Base-by-base conservation (phyloP, 1,139 yeast genomes). In the Geotrichum aggregatum region DNA sequence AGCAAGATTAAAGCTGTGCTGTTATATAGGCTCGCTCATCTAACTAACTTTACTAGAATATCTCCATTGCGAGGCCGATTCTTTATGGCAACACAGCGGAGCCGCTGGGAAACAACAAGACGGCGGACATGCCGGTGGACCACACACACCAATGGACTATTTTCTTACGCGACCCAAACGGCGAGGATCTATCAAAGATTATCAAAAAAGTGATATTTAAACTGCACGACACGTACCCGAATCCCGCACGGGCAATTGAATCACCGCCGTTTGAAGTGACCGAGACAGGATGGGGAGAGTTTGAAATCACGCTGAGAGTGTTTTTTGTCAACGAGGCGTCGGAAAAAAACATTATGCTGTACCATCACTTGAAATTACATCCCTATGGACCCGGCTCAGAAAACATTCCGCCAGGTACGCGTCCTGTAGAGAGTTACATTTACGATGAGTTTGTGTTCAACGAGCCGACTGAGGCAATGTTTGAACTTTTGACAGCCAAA, bases 261-360 rank as follows among this genome's bases (percentile, higher is more conserved):
- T 69, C 76, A 33, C 97, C 97, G 1, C 98, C 98, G 0, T 92
- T 86, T 63, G 95, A 91, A 66, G 91, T 92, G 13, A 87, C 96
- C 0, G 99, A 94, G 65, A 87, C 98, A 0, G 99, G 99, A 0
- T 92, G 99, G 99, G 99, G 99, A 57, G 99, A 92, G 68, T 92
- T 92, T 70, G 99, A 92, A 65, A 86, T 94, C 57, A 80, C 86
- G 39, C 83, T 92, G 54, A 87, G 91, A 67, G 79, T 92, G 33
- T 91, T 84, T 68, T 92, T 92, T 69, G 85, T 84, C 43, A 77
- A 84, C 24, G 96, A 88, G 33, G 84, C 95, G 16, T 84, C 84
- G 61, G 99, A 94, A 66, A 94, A 92, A 72, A 84, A 86, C 66
- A 74, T 92, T 50, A 87, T 83, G 54, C 75, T 92, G 51, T 88